A percentile compares a stretch with the other conserved stretches of the same genome.
Conservation (phyloP, 192 early-diverging fungal species). For the Coemansia sp. region DNA sequence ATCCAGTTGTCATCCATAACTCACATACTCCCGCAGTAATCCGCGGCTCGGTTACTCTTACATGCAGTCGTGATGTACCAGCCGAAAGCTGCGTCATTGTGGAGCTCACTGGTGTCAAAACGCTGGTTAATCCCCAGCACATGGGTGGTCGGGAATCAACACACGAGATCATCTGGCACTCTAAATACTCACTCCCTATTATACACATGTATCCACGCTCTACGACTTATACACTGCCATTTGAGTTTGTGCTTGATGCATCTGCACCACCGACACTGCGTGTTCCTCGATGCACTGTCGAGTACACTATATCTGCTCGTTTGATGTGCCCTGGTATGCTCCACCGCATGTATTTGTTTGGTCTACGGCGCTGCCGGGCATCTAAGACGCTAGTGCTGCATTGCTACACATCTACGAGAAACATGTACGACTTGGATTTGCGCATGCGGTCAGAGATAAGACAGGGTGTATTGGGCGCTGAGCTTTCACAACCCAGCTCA, state of each 20-base stretch:
- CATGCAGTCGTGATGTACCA: neutral
- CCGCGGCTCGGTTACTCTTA: neutral
- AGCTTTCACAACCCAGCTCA: neutral
- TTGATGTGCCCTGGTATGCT: neutral
- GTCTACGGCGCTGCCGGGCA: neutral
- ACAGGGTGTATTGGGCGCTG: neutral
- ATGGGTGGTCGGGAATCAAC: neutral
- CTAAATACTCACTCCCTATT: no score
- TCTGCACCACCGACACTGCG: neutral
- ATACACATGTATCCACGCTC: neutral
- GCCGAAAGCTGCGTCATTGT: neutral
- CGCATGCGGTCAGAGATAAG: neutral
- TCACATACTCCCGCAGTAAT: neutral
- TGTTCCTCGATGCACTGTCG: neutral
- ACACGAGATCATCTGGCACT: neutral
- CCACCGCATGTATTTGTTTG: neutral
- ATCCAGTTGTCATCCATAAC: neutral
- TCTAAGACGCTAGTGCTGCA: neutral
- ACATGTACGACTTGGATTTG: neutral
- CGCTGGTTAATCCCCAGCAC: neutral
- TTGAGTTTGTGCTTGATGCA: constrained; percentile 1
- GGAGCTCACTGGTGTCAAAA: neutral
- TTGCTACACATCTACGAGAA: neutral
- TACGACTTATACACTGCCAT: neutral
- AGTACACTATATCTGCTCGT: neutral